Evolutionary conservation across 805 yeast species (phyloP), one percentile per base, ranked within the genome.

Genomic region (Yarrowia bubula): DNA sequence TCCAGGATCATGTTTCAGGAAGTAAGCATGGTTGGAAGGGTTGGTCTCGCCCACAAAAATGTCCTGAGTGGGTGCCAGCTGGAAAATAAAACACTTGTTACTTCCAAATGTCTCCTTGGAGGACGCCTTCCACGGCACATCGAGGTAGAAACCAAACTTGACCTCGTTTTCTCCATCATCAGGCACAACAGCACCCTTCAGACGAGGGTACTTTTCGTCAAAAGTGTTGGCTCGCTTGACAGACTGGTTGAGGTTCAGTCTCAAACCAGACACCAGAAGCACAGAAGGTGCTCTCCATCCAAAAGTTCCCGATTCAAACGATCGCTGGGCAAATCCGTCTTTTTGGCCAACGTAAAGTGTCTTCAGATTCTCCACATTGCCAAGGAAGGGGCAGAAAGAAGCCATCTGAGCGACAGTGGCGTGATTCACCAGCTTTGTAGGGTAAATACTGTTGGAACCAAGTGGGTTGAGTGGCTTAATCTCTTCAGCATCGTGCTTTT

Each of bases 241-340:
- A 11, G 43, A 11, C 48, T 33, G 57, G 31, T 46, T 61, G 8
- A 31, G 5, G 31, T 37, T 38, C 5, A 73, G 65, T 14, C 69
- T 73, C 69, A 80, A 81, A 0, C 98, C 98, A 2, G 84, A 81
- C 0, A 93, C 78, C 0, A 92, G 67, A 8, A 92, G 69, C 1
- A 93, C 73, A 0, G 96, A 84, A 0, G 97, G 96, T 0, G 96
- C 95, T 69, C 84, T 86, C 97, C 98, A 93, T 70, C 92, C 90
- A 78, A 90, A 85, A 0, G 88, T 88, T 68, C 87, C 90, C 65
- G 87, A 83, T 75, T 92, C 97, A 66, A 93, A 82, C 0, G 97
- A 88, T 35, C 96, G 78, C 82, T 92, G 90, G 0, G 97, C 90
- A 73, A 89, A 93, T 1, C 98, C 98, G 58, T 86, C 79, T 55